Evolutionary conservation across 2,329 filamentous ascomycete species (phyloP), one percentile per base, ranked within the genome.

Genomic region (Colletotrichum noveboracense): DNA sequence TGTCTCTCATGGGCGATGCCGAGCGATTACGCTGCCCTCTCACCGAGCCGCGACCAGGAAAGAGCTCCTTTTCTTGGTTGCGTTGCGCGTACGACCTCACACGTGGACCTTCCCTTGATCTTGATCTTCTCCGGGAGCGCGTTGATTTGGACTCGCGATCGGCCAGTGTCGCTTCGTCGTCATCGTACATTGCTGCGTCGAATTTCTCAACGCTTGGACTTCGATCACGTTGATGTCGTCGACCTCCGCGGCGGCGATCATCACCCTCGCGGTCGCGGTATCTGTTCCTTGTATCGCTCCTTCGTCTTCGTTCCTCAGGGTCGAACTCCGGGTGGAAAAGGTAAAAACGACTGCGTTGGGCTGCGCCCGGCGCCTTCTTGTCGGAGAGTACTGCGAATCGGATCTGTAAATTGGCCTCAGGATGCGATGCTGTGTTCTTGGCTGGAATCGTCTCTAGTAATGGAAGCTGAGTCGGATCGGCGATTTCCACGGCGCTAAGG

Each of bases 241-340:
- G 65, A 14, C 69, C 80, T 72, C 83, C 81, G 34, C 89, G 79
- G 58, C 86, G 79, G 36, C 81, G 79, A 72, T 81, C 62, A 38
- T 81, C 81, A 6, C 80, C 81, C 43, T 88, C 91, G 28, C 91
- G 88, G 30, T 93, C 91, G 77, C 92, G 91, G 81, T 93, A 95
- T 81, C 88, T 89, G 73, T 92, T 93, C 79, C 88, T 89, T 73
- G 87, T 83, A 55, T 91, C 88, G 66, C 90, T 88, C 74, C 88
- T 88, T 75, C 93, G 90, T 77, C 92, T 87, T 68, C 91, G 91
- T 85, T 95, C 95, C 79, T 93, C 93, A 4, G 94, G 95, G 80
- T 98, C 96, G 82, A 96, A 92, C 79, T 98, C 95, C 2, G 96
- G 96, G 80, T 98, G 95, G 80, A 97, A 90, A 43, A 98, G 91